These are phyloP conservation scores for Euphorbia corollata DNA, from an alignment of 441 rosid genomes.

Conservation along the genomic window DNA sequence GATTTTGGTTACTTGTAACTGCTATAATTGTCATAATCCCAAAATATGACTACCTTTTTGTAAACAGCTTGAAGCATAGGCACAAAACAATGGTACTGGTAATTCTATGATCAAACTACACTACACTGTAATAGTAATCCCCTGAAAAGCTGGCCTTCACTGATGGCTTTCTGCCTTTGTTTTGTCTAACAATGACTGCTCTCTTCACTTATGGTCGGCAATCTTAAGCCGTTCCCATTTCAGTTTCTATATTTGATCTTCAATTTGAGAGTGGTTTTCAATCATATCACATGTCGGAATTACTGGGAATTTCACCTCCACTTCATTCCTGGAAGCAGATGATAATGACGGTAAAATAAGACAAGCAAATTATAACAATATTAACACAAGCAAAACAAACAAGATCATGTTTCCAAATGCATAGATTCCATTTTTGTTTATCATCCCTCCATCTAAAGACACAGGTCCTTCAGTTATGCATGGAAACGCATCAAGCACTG, in stretches of 20 bases:
- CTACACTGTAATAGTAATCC: too few species aligned
- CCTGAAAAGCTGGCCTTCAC: too few species aligned
- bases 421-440: slow-evolving; percentile 16
- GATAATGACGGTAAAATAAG: not conserved
- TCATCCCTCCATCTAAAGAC: slow-evolving; percentile 30
- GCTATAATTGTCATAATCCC: too few species aligned
- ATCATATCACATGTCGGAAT: slow-evolving; percentile 7
- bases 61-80: too few species aligned
- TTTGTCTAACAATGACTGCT: not conserved
- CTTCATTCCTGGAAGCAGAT: slow-evolving; percentile 18
- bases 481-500: slow-evolving; percentile 29
- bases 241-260: slow-evolving; percentile 17
- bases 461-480: slow-evolving; percentile 28
- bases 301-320: slow-evolving; percentile 27
- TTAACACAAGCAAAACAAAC: not conserved
- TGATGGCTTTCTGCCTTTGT: too few species aligned
- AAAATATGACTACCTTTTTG: too few species aligned
- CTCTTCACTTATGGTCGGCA: slow-evolving; percentile 20
- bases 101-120: too few species aligned
- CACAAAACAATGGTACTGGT: too few species aligned
- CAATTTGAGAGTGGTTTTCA: slow-evolving; percentile 8
- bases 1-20: too few species aligned
- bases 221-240: slow-evolving; percentile 19
- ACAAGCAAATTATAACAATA: not conserved
- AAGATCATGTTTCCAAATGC: slow-evolving; percentile 17